Percentiles rank a stretch among this genome's conserved stretches.
Evolutionary conservation across 2,329 filamentous ascomycete genomes (phyloP).

Genomic region (Sporothrix euskadiensis): DNA sequence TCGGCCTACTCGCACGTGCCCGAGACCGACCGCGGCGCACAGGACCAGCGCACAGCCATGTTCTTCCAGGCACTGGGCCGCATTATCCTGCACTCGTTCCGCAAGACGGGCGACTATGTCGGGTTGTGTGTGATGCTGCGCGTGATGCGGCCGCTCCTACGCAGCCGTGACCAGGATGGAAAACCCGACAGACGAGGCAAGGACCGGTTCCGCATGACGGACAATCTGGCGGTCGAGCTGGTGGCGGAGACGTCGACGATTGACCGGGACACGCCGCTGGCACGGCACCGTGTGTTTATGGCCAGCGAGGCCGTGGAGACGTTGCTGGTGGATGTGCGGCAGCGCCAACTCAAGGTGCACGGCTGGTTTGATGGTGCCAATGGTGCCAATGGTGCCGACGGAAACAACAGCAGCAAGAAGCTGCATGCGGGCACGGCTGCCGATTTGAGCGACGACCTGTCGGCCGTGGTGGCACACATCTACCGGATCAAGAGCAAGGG

Average conservation of each 20-base stretch:
- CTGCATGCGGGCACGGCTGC: slow-evolving; percentile 18
- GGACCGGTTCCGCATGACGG: slow-evolving; percentile 36
- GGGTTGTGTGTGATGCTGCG: slow-evolving; percentile 49
- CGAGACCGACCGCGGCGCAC: slow-evolving; percentile 14
- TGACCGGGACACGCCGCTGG: slow-evolving; percentile 33
- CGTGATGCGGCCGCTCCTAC: slow-evolving; percentile 38
- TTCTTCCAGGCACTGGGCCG: slow-evolving; percentile 38
- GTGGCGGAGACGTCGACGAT: slow-evolving; percentile 35
- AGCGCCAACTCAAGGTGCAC: not conserved
- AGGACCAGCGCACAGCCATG: slow-evolving; percentile 34
- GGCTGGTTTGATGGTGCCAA: not conserved
- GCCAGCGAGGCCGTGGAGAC: slow-evolving; percentile 36
- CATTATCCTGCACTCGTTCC: slow-evolving; percentile 43
- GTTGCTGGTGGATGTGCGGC: slow-evolving; percentile 32
- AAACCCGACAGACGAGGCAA: not conserved
- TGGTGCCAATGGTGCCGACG: too few species aligned
- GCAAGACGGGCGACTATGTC: slow-evolving; percentile 49
- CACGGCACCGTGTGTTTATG: slow-evolving; percentile 36
- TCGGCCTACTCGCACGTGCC: not conserved
- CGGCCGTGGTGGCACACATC: slow-evolving; percentile 35
- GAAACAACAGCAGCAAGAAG: not conserved
- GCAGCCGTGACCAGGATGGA: not conserved
- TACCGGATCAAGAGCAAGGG: slow-evolving; percentile 30
- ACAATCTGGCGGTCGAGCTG: slow-evolving; percentile 41
- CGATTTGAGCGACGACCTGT: slow-evolving; percentile 35